Percentiles rank a stretch among this genome's conserved stretches.
Evolutionary conservation across 2,329 filamentous ascomycete species (phyloP).

Genomic region (Cercospora canescens): DNA sequence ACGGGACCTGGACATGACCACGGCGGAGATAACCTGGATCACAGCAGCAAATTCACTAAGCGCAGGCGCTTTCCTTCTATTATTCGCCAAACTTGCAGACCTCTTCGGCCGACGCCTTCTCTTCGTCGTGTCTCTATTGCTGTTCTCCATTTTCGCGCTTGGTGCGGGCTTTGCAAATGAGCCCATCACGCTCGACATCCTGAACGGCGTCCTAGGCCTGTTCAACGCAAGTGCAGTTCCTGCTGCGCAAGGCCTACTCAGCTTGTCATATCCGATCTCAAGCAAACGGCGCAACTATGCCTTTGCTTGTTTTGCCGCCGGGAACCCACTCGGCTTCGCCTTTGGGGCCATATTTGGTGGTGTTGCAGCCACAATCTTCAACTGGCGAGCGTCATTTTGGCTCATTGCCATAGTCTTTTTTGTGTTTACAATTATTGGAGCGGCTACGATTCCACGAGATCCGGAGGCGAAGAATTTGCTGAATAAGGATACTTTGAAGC

Average conservation of each 20-base stretch:
- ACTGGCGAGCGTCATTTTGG: slow-evolving; percentile 12
- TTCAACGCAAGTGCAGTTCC: slow-evolving; percentile 12
- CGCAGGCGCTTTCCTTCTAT: slow-evolving; percentile 6
- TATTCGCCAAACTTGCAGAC: slow-evolving; percentile 11
- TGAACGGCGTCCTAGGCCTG: slow-evolving; percentile 10
- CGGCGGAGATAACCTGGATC: slow-evolving; percentile 10
- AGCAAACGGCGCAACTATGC: slow-evolving; percentile 11
- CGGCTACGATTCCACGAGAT: not conserved
- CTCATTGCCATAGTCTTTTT: slow-evolving; percentile 10
- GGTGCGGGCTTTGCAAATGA: slow-evolving; percentile 7
- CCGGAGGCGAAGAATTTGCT: not conserved
- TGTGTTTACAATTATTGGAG: slow-evolving; percentile 5
- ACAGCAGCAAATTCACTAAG: slow-evolving; percentile 2
- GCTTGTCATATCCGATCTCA: slow-evolving; percentile 2
- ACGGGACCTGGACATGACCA: slow-evolving; percentile 4
- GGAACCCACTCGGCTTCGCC: slow-evolving; percentile 12
- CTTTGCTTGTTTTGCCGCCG: slow-evolving; percentile 13
- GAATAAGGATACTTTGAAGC: slow-evolving; percentile 4
- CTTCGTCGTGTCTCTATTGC: slow-evolving; percentile 4
- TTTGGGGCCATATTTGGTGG: slow-evolving; percentile 9
- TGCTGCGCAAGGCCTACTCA: slow-evolving; percentile 8
- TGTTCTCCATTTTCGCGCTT: slow-evolving; percentile 11
- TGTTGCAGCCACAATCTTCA: slow-evolving; percentile 7
- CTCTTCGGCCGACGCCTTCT: slow-evolving; percentile 6
- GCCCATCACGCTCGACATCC: slow-evolving; percentile 1